A percentile compares a stretch with the other conserved stretches of the same genome.
Evolutionary conservation across 2,329 filamentous ascomycete genomes (phyloP).

Genomic region (Pseudogymnoascus sp.): DNA sequence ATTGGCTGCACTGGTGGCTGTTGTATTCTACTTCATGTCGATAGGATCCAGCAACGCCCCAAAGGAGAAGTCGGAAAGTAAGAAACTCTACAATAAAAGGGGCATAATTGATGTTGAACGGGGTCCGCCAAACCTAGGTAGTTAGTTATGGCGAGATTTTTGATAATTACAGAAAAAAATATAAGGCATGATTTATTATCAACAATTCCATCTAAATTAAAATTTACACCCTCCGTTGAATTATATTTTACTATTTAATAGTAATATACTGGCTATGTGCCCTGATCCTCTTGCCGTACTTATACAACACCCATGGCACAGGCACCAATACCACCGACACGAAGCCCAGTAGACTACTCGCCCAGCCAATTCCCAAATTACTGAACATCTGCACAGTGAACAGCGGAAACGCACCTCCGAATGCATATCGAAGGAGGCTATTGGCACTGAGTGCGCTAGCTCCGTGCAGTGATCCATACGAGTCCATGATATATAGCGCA

Average conservation of each 20-base stretch:
- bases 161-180: too few relatives aligned
- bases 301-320: constrained; percentile 36
- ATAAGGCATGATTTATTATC: too few relatives aligned
- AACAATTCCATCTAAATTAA: neutral
- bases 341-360: constrained; percentile 33
- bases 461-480: constrained; percentile 8
- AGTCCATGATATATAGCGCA: constrained; percentile 10
- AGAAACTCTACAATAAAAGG: neutral
- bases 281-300: constrained; percentile 28
- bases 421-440: constrained; percentile 10
- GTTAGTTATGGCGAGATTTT: neutral
- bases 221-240: neutral
- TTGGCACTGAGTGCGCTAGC: constrained; percentile 11
- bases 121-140: neutral
- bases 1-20: neutral
- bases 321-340: constrained; percentile 30
- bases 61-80: neutral
- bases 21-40: neutral
- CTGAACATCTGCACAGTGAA: constrained; percentile 25
- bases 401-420: constrained; percentile 8
- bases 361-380: constrained; percentile 31
- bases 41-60: neutral
- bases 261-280: constrained; percentile 10
- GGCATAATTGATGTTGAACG: neutral
- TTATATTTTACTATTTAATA: neutral